Base-by-base conservation (phyloP, 2,329 filamentous ascomycete genomes). In the Volutella citrinella region DNA sequence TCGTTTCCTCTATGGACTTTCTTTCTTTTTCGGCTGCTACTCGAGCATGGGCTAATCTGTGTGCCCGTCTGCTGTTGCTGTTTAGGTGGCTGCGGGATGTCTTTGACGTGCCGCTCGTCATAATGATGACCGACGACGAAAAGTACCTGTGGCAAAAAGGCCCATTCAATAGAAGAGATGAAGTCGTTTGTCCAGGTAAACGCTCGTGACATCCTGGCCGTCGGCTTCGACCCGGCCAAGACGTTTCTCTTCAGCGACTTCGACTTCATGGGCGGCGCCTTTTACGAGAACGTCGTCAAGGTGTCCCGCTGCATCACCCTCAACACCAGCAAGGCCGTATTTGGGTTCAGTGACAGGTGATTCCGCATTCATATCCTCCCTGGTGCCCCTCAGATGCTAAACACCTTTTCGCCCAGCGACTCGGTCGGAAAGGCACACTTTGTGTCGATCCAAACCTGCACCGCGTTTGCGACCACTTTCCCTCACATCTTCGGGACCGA, bases 11-110 rank as follows among this genome's bases (percentile, higher is more conserved):
- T n/a, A n/a, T n/a, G n/a, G n/a, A n/a, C n/a, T n/a, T n/a, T n/a
- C n/a, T n/a, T n/a, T n/a, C n/a, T n/a, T n/a, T n/a, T n/a, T n/a
- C n/a, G n/a, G n/a, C n/a, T n/a, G n/a, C n/a, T n/a, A n/a, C n/a
- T n/a, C n/a, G n/a, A n/a, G n/a, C n/a, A n/a, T n/a, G n/a, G n/a
- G n/a, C n/a, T n/a, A n/a, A n/a, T n/a, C n/a, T n/a, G n/a, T n/a
- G n/a, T n/a, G n/a, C n/a, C n/a, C n/a, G n/a, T n/a, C n/a, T n/a
- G n/a, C n/a, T n/a, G n/a, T n/a, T n/a, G n/a, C n/a, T n/a, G n/a
- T n/a, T n/a, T n/a, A n/a, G n/a, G 58, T 78, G 88, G 85, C 64
- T 97, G 50, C 90, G 95, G 62, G 89, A 97, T 59, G 87, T 95
- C 5, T 95, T 98, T 53, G 88, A 97, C 55, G 89, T 93, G 19